Evolutionary conservation across 306 rosid species (phyloP).

Genomic region (Benincasa hispida): DNA sequence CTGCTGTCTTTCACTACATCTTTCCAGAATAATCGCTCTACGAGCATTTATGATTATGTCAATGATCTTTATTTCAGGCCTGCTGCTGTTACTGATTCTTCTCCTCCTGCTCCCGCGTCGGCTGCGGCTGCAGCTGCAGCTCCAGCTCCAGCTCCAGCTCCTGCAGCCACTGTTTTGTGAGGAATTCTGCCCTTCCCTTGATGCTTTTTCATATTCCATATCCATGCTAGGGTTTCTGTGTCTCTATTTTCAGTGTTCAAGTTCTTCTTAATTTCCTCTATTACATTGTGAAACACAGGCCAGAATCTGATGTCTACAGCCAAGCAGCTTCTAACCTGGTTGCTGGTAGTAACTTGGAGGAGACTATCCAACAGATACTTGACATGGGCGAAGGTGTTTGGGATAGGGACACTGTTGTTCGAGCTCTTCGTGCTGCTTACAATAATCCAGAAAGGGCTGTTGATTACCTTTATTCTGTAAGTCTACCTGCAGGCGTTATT

Average conservation of each 20-base stretch:
- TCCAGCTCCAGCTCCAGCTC: neutral
- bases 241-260: neutral
- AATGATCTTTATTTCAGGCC: neutral
- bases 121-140: neutral
- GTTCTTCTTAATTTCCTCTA: neutral
- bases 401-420: slow-evolving; percentile 83
- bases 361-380: slow-evolving; percentile 62
- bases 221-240: neutral
- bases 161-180: slow-evolving; percentile 32
- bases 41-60: neutral
- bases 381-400: slow-evolving; percentile 89
- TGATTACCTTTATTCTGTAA: slow-evolving; percentile 80
- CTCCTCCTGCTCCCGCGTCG: slow-evolving; percentile 2
- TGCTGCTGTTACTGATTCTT: neutral
- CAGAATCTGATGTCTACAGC: slow-evolving; percentile 48
- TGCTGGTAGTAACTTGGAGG: slow-evolving; percentile 80
- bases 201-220: neutral
- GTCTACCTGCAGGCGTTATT: slow-evolving; percentile 11
- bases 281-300: slow-evolving; percentile 28
- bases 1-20: neutral
- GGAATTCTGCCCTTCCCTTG: neutral
- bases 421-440: slow-evolving; percentile 88
- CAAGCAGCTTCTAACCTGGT: slow-evolving; percentile 85
- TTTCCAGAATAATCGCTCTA: neutral
- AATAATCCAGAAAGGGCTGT: slow-evolving; percentile 95